Conservation (phyloP, 257 asterid species). For the Nicotiana undulata region DNA sequence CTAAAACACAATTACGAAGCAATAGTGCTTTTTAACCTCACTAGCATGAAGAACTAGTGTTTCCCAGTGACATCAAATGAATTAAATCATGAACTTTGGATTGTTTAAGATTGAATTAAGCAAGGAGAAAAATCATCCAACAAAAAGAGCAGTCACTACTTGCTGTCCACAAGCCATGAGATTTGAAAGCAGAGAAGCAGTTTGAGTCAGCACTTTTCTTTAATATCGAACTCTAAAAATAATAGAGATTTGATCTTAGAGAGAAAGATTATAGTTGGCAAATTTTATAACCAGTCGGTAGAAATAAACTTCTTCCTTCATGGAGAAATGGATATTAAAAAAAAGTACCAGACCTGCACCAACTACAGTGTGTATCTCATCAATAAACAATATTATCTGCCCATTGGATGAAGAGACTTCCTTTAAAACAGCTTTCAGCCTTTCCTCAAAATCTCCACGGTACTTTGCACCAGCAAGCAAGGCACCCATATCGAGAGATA, state of each 20-base stretch:
- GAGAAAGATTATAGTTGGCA: neutral
- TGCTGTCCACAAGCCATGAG: neutral
- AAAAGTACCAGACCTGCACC: conserved; percentile 66
- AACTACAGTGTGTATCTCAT: conserved; percentile 93
- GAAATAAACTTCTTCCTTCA: neutral
- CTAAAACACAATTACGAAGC: neutral
- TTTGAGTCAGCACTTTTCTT: neutral
- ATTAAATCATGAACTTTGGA: neutral
- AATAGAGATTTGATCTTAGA: neutral
- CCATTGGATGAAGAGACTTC: conserved; percentile 85
- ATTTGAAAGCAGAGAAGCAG: neutral
- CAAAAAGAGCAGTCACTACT: neutral
- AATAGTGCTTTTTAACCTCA: neutral
- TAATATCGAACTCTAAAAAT: neutral
- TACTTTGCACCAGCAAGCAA: conserved; percentile 91
- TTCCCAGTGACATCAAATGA: neutral
- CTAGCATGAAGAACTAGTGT: neutral
- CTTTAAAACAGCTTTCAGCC: conserved; percentile 85
- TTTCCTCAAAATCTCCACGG: conserved; percentile 93
- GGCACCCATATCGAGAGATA: conserved; percentile 89
- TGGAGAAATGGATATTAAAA: neutral
- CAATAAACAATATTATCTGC: conserved; percentile 79
- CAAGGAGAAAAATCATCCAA: neutral
- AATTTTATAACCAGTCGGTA: neutral
- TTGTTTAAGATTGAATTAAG: neutral